Evolutionary conservation across 805 yeast species (phyloP), one percentile per base, ranked within the genome.

Genomic region (Metschnikowia bowlesiae): DNA sequence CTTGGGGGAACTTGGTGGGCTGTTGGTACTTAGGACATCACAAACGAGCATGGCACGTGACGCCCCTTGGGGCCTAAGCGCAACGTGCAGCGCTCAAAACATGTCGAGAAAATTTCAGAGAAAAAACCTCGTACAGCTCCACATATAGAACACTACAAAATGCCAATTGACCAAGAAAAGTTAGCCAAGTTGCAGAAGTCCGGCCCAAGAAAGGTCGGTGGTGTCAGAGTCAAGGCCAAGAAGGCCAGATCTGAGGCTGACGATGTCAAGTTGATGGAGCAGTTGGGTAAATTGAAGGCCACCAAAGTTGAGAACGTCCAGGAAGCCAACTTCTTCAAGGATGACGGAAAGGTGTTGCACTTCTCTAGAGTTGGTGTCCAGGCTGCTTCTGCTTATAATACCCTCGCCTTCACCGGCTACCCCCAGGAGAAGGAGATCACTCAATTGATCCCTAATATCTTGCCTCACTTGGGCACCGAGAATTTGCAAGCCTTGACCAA

Each of bases 301-400:
- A 88, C 86, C 74, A 86, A 89, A 65, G 76, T 92, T 63, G 90
- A 87, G 61, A 89, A 87, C 66, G 85, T 92, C 65, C 96, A 89
- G 71, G 97, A 92, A 80, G 98, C 96, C 67, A 92, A 91, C 83
- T 88, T 92, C 81, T 91, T 94, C 87, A 87, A 81, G 74, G 96
- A 89, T 58, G 97, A 92, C 73, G 97, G 97, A 69, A 86, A 85
- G 69, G 97, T 94, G 58, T 78, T 92, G 74, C 97, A 92, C 79
- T 89, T 94, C 82, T 84, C 87, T 81, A 86, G 94, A 74, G 97
- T 94, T 61, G 95, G 94, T 76, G 94, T 91, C 58, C 97, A 92
- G 79, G 88, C 88, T 62, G 89, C 97, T 64, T 84, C 88, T 64
- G 85, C 84, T 65, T 79, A 85, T 80, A 91, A 92, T 84, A 87